phyloP scores from a whole-genome alignment of 768 basidiomycete species.

The Mycena latifolia region DNA sequence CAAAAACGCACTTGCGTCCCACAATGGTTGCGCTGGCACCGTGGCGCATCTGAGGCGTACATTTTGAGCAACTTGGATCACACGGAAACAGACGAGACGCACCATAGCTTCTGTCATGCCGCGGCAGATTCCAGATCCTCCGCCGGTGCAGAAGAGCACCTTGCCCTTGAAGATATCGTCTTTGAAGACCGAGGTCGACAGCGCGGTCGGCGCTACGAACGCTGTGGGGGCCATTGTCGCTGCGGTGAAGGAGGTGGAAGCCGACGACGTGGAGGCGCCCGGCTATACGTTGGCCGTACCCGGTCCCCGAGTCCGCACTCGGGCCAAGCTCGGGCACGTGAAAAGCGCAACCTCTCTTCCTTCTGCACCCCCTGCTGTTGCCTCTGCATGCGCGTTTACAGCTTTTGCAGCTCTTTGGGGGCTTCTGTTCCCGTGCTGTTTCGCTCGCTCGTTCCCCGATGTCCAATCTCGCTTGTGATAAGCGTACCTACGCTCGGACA shows the following conservation, averaged over 20 bases:
- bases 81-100: constrained; percentile 41
- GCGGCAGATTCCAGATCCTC: constrained; percentile 93
- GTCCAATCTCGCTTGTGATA: no score
- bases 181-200: constrained; percentile 78
- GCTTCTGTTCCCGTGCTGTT: no score
- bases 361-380: no score
- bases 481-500: no score
- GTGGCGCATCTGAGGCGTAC: constrained; percentile 74
- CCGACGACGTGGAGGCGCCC: no score
- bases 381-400: no score
- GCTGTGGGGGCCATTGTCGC: constrained; percentile 53
- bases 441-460: no score
- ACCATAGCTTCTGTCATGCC: constrained; percentile 89
- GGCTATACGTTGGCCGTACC: no score
- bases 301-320: no score
- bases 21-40: constrained; percentile 87
- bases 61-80: constrained; percentile 4
- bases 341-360: no score
- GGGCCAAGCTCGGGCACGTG: no score
- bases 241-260: neutral
- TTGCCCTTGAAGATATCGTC: constrained; percentile 90
- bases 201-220: constrained; percentile 59
- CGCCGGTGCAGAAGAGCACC: constrained; percentile 92
- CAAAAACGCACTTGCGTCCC: constrained; percentile 80
- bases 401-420: no score